Evolutionary conservation across 768 basidiomycete genomes (phyloP), one percentile per base, ranked within the genome.

Genomic region (Boletus subparvulus): DNA sequence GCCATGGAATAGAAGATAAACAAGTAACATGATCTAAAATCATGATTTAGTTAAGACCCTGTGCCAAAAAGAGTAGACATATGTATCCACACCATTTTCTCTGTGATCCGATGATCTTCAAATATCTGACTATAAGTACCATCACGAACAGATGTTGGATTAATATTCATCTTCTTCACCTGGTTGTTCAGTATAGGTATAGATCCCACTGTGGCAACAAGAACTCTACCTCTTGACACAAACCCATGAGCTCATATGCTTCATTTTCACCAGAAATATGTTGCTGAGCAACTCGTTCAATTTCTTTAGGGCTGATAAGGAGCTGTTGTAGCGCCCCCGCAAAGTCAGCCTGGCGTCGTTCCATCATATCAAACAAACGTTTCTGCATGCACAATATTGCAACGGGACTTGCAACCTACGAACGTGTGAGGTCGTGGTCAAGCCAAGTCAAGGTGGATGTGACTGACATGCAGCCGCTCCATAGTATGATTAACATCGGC

Each of bases 401-500:
- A 17, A 61, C 56, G 0, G 69, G 69, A 26, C 50, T 60, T 4
- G 58, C 51, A 1, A 73, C 47, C 71, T 71, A n/a, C 45, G n/a
- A 42, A 26, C 7, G 47, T 3, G 37, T 59, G 24, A 55, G 55
- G 14, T 47, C 37, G 28, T 35, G 30, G 3, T 9, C 24, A 21
- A 39, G 45, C 39, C 21, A 10, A 16, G n/a, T 12, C 17, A 28
- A 37, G 16, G 13, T 17, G 32, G 51, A 21, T 4, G 4, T 13
- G 37, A 56, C 72, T 42, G 55, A 81, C 82, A 50, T 81, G 72
- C 57, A 83, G 75, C 32, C 73, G 66, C 35, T 72, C 71, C 59
- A 82, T 73, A 7, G 76, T 76, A 9, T 62, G 63, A 19, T 78
- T 68, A 30, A 83, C 68, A 19, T 83, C 79, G 16, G 64, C 62